These are phyloP conservation scores for Trichophyton benhamiae DNA, from an alignment of 2,329 filamentous ascomycete species.

Conservation along the genomic window DNA sequence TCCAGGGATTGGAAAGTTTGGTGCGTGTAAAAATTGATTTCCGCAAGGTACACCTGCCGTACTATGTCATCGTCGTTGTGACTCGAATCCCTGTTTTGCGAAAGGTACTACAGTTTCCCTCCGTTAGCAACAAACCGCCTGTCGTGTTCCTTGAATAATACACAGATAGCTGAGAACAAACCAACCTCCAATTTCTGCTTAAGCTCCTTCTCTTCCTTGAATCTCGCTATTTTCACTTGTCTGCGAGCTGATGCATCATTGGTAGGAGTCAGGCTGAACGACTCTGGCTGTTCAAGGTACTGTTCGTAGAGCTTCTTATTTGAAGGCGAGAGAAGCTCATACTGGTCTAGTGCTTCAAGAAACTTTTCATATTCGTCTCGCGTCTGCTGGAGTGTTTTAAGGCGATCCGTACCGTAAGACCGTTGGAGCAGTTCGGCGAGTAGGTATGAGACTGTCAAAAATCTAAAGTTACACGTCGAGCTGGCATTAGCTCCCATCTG, in stretches of 20 bases:
- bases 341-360: conserved; percentile 63
- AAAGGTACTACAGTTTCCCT: conserved; percentile 39
- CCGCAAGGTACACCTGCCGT: conserved; percentile 64
- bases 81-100: conserved; percentile 46
- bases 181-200: conserved; percentile 65
- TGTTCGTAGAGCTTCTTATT: conserved; percentile 59
- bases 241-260: conserved; percentile 57
- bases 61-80: conserved; percentile 76
- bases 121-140: conserved; percentile 18
- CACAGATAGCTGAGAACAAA: conserved; percentile 7
- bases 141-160: conserved; percentile 9
- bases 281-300: conserved; percentile 59
- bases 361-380: conserved; percentile 66
- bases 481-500: conserved; percentile 8
- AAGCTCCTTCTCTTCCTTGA: conserved; percentile 72
- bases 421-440: conserved; percentile 69
- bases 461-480: conserved; percentile 32
- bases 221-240: conserved; percentile 74
- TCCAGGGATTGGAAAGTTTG: conserved; percentile 80
- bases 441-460: conserved; percentile 64
- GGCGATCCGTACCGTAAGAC: conserved; percentile 51
- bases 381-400: conserved; percentile 49
- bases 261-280: conserved; percentile 59
- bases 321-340: conserved; percentile 54
- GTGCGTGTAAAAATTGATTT: conserved; percentile 61